Conservation (phyloP, 2,329 filamentous ascomycete genomes). For the Aspergillus sp. region DNA sequence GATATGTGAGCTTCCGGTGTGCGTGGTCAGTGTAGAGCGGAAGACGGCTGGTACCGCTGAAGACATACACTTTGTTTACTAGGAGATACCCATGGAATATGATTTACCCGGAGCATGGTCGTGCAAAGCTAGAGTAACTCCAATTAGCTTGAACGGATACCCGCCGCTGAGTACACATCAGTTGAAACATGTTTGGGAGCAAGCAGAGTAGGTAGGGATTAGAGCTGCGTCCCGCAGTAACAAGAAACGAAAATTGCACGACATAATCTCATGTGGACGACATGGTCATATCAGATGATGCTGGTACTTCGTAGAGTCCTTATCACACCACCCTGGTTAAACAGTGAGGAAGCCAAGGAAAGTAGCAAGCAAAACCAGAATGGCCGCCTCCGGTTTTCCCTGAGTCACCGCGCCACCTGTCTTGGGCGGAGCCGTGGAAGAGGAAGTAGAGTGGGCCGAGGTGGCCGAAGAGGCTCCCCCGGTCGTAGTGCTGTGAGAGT, state of each 20-base stretch:
- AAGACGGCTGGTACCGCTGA: slow-evolving; percentile 6
- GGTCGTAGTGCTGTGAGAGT: not conserved
- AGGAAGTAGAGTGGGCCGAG: slow-evolving; percentile 1
- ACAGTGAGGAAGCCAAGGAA: slow-evolving; percentile 3
- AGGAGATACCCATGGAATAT: slow-evolving; percentile 27
- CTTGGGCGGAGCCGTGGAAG: slow-evolving; percentile 14
- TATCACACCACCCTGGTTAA: not conserved
- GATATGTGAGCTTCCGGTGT: too few relatives aligned
- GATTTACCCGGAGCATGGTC: slow-evolving; percentile 10
- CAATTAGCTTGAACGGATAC: slow-evolving; percentile 6
- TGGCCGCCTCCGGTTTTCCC: not conserved
- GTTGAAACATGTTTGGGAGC: slow-evolving; percentile 6
- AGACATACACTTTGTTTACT: slow-evolving; percentile 19
- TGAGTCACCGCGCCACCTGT: slow-evolving; percentile 17
- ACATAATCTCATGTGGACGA: slow-evolving; percentile 3
- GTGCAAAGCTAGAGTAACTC: not conserved
- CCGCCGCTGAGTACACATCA: slow-evolving; percentile 6
- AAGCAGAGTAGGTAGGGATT: slow-evolving; percentile 1
- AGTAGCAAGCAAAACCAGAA: slow-evolving; percentile 4
- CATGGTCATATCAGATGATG: slow-evolving; percentile 8
- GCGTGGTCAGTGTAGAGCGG: too few relatives aligned
- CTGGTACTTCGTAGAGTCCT: not conserved
- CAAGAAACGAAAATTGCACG: slow-evolving; percentile 4
- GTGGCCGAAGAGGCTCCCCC: not conserved
- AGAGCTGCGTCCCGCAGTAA: slow-evolving; percentile 4